A percentile compares a stretch with the other conserved stretches of the same genome.
phyloP scores from a whole-genome alignment of 2,329 filamentous ascomycete species.

The Coniosporium tulheliwenetii region DNA sequence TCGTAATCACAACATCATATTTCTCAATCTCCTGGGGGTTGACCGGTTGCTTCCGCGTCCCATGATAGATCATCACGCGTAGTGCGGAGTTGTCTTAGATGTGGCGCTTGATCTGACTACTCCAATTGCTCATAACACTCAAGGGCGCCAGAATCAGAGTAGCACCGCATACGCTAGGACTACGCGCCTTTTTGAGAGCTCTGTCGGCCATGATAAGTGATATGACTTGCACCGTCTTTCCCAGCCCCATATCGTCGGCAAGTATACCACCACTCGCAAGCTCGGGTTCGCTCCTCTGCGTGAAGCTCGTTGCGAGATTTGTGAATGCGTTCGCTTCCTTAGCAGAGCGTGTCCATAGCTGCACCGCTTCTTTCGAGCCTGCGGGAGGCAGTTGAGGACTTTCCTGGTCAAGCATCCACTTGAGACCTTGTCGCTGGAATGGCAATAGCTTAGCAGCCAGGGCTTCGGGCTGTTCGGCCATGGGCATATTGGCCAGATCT shows the following conservation, averaged over 20 bases:
- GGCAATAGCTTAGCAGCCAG: conserved; percentile 56
- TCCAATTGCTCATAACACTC: conserved; percentile 85
- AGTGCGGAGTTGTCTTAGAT: conserved; percentile 47
- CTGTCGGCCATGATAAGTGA: conserved; percentile 53
- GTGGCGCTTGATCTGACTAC: conserved; percentile 60
- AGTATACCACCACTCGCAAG: conserved; percentile 71
- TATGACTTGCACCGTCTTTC: conserved; percentile 78
- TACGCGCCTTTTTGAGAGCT: conserved; percentile 10
- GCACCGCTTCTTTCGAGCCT: conserved; percentile 47
- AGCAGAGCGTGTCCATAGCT: conserved; percentile 55
- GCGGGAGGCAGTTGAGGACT: conserved; percentile 46
- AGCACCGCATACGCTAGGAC: conserved; percentile 27
- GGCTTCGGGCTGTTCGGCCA: conserved; percentile 49
- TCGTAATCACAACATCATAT: conserved; percentile 69
- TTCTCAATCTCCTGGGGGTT: conserved; percentile 39
- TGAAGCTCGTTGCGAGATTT: conserved; percentile 59
- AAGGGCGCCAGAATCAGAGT: conserved; percentile 73
- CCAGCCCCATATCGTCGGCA: conserved; percentile 85
- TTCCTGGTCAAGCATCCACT: conserved; percentile 70
- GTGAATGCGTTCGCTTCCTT: conserved; percentile 32
- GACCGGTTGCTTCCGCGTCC: conserved; percentile 38
- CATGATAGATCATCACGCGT: conserved; percentile 61
- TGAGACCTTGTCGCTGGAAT: conserved; percentile 66
- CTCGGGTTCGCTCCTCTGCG: conserved; percentile 36
- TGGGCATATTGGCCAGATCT: conserved; percentile 53